Percentiles rank a stretch among this genome's conserved stretches.
Conservation (phyloP, 2,329 filamentous ascomycete species). For the Paecilomyces fulvus region DNA sequence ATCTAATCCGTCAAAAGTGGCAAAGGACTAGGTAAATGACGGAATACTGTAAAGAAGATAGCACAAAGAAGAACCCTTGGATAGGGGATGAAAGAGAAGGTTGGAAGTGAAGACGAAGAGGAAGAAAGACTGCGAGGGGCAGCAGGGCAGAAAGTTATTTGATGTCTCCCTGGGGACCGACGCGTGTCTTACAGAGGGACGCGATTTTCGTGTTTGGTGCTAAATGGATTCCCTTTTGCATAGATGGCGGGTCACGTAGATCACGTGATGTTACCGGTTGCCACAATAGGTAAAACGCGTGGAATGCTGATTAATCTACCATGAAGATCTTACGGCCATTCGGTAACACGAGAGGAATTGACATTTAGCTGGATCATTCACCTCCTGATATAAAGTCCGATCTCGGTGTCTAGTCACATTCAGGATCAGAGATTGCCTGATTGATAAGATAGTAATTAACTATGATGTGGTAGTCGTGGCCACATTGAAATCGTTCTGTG, state of each 20-base stretch:
- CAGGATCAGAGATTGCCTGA: not conserved
- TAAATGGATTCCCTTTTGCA: constrained; percentile 19
- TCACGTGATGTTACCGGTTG: not conserved
- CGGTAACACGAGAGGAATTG: not conserved
- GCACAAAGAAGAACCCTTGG: constrained; percentile 8
- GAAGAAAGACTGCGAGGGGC: constrained; percentile 10
- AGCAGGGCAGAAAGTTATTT: constrained; percentile 20
- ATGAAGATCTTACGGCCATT: not conserved
- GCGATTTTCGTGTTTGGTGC: constrained; percentile 27
- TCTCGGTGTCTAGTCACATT: not conserved
- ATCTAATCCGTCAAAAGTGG: constrained; percentile 7
- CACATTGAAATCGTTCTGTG: too few relatives aligned
- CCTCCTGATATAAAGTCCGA: not conserved
- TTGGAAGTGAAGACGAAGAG: constrained; percentile 18
- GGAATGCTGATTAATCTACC: not conserved
- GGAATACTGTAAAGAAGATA: constrained; percentile 1
- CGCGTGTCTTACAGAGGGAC: constrained; percentile 22
- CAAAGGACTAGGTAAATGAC: constrained; percentile 3
- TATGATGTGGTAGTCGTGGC: not conserved
- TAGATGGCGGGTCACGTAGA: constrained; percentile 6
- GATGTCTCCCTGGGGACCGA: constrained; percentile 19
- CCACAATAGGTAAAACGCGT: not conserved
- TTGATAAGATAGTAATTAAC: not conserved
- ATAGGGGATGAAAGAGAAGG: constrained; percentile 9
- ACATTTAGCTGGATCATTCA: not conserved